Percentiles rank a stretch among this genome's conserved stretches.
Evolutionary conservation across 306 rosid species (phyloP).

Genomic region (Gastrolobium bilobum): DNA sequence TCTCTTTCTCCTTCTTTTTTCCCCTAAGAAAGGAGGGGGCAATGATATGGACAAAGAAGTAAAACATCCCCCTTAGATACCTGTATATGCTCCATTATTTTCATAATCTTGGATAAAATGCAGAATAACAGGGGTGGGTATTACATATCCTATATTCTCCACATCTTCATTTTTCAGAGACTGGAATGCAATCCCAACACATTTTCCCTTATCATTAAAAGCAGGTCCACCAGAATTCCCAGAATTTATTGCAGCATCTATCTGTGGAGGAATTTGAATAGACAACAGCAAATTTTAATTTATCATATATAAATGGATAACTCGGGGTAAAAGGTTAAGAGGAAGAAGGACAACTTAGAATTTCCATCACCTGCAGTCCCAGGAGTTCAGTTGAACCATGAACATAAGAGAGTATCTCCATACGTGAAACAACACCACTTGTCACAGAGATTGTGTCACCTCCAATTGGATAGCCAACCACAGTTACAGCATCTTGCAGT

Average conservation of each 20-base stretch:
- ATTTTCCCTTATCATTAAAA: conserved; percentile 86
- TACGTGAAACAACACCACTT: conserved; percentile 89
- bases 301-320: conserved; percentile 3
- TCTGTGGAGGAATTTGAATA: conserved; percentile 60
- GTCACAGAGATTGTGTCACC: conserved; percentile 94
- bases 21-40: not conserved
- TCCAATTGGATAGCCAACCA: conserved; percentile 91
- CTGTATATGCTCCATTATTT: conserved; percentile 90
- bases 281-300: conserved; percentile 23
- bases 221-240: conserved; percentile 99
- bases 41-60: not conserved
- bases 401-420: conserved; percentile 88
- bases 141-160: conserved; percentile 95
- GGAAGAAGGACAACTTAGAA: conserved; percentile 26
- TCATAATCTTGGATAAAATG: conserved; percentile 95
- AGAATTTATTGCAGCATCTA: conserved; percentile 97
- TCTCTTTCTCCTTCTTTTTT: not conserved
- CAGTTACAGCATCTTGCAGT: conserved; percentile 89
- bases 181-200: conserved; percentile 99
- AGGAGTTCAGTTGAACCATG: conserved; percentile 88
- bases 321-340: not conserved
- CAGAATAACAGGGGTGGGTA: conserved; percentile 94
- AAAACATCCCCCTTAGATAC: conserved; percentile 48
- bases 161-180: conserved; percentile 94
- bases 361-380: conserved; percentile 72